Evolutionary conservation across 139 green algal genomes (phyloP).

Genomic region (Tetradesmus lagerheimii): DNA sequence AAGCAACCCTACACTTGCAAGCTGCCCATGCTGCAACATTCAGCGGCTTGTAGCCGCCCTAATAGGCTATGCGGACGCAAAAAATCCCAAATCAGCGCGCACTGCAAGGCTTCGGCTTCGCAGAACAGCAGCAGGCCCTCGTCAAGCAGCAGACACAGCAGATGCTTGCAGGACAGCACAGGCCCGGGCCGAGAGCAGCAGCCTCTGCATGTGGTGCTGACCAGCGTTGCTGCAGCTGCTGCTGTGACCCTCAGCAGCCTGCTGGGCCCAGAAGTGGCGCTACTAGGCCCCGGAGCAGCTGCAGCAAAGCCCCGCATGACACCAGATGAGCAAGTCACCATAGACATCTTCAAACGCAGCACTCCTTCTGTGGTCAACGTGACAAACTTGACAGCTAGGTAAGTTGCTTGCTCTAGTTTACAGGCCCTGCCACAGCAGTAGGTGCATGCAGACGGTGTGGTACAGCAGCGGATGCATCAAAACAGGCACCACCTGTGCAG

Average conservation of each 20-base stretch:
- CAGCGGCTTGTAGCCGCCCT: neutral
- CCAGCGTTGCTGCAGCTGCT: constrained; percentile 19
- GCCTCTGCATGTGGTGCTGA: neutral
- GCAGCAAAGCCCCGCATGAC: constrained; percentile 34
- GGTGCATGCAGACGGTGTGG: neutral
- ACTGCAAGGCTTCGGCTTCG: neutral
- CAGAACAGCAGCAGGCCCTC: neutral
- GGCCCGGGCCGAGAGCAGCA: neutral
- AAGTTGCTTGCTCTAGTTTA: neutral
- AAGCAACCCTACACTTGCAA: neutral
- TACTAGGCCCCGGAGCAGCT: neutral
- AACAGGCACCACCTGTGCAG: too few species aligned
- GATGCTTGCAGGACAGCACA: neutral
- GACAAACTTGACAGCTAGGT: constrained; percentile 76
- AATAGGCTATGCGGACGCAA: neutral
- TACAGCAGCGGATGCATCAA: neutral
- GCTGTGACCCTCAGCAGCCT: constrained; percentile 12
- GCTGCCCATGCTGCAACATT: neutral
- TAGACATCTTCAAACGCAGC: constrained; percentile 77
- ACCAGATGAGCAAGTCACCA: constrained; percentile 57
- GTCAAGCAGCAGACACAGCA: neutral
- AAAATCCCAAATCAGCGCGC: neutral
- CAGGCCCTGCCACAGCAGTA: neutral
- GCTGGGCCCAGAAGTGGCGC: neutral
- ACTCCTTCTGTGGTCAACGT: constrained; percentile 85